Conservation (phyloP, 495 filamentous ascomycete genomes). For the Cudoniella acicularis region DNA sequence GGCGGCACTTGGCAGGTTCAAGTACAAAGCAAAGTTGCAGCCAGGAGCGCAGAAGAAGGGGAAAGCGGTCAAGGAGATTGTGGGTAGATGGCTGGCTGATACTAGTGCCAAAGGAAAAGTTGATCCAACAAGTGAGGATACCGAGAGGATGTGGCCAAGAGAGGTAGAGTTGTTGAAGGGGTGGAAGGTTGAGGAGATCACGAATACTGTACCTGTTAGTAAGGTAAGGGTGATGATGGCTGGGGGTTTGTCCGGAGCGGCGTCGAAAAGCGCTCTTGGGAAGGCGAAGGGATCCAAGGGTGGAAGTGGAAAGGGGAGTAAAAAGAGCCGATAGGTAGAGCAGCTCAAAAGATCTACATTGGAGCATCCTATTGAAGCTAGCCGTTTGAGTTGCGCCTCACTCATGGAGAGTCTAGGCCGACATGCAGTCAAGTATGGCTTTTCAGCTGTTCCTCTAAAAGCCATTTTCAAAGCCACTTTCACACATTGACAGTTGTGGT, state of each 20-base stretch:
- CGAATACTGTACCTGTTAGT: slow-evolving; percentile 77
- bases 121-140: slow-evolving; percentile 55
- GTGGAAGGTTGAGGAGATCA: slow-evolving; percentile 77
- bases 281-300: slow-evolving; percentile 38
- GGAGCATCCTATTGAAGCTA: too few relatives aligned
- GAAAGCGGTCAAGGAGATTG: slow-evolving; percentile 87
- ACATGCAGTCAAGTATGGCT: too few relatives aligned
- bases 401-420: too few relatives aligned
- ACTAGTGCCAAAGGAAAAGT: slow-evolving; percentile 52
- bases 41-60: slow-evolving; percentile 89
- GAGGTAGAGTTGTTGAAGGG: slow-evolving; percentile 80
- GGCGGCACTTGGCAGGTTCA: slow-evolving; percentile 69
- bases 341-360: background rate
- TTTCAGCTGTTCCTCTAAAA: too few relatives aligned
- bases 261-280: slow-evolving; percentile 43
- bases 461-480: too few relatives aligned
- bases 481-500: too few relatives aligned
- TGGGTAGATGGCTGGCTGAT: slow-evolving; percentile 68
- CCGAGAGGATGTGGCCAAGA: slow-evolving; percentile 72
- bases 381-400: too few relatives aligned
- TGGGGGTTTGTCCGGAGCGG: slow-evolving; percentile 44
- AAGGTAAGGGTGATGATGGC: slow-evolving; percentile 77
- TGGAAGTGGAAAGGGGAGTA: slow-evolving; percentile 33
- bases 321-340: slow-evolving; percentile 31
- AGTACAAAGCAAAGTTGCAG: slow-evolving; percentile 91